phyloP scores from a whole-genome alignment of 2,329 filamentous ascomycete species.

The Huntiella moniliformis region DNA sequence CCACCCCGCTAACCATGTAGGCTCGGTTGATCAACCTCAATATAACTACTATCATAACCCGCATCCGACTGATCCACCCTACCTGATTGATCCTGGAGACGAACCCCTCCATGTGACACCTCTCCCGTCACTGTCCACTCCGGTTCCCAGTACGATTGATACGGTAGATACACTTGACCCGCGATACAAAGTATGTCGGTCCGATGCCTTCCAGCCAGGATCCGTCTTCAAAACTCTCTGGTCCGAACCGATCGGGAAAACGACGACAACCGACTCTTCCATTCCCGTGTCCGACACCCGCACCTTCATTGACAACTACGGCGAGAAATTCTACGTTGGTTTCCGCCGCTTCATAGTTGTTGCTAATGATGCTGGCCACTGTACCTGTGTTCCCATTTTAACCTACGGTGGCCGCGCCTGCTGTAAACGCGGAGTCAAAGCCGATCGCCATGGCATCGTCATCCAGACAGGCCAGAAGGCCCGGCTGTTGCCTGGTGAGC shows the following conservation, averaged over 20 bases:
- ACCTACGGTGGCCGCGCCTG: constrained; percentile 36
- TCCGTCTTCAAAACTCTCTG: constrained; percentile 38
- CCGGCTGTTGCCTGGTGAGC: constrained; percentile 22
- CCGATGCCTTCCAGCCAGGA: constrained; percentile 6
- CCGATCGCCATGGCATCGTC: constrained; percentile 34
- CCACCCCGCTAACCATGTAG: not conserved
- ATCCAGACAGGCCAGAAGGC: constrained; percentile 15
- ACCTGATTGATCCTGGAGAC: constrained; percentile 5
- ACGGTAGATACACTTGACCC: constrained; percentile 2
- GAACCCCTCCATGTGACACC: not conserved
- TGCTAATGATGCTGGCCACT: constrained; percentile 31
- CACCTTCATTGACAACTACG: constrained; percentile 19
- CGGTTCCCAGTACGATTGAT: not conserved
- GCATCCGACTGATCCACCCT: not conserved
- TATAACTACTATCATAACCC: not conserved
- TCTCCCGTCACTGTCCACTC: not conserved
- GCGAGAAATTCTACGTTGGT: constrained; percentile 27
- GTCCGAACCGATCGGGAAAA: constrained; percentile 30
- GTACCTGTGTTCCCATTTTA: constrained; percentile 36
- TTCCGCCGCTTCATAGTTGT: constrained; percentile 37
- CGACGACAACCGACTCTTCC: constrained; percentile 15
- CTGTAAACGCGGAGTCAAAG: constrained; percentile 32
- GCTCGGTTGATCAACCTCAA: not conserved
- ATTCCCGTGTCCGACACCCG: constrained; percentile 19
- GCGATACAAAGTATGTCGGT: constrained; percentile 5